These are phyloP conservation scores for Boletus tylopilopsis DNA, from an alignment of 768 basidiomycete species.

Conservation along the genomic window DNA sequence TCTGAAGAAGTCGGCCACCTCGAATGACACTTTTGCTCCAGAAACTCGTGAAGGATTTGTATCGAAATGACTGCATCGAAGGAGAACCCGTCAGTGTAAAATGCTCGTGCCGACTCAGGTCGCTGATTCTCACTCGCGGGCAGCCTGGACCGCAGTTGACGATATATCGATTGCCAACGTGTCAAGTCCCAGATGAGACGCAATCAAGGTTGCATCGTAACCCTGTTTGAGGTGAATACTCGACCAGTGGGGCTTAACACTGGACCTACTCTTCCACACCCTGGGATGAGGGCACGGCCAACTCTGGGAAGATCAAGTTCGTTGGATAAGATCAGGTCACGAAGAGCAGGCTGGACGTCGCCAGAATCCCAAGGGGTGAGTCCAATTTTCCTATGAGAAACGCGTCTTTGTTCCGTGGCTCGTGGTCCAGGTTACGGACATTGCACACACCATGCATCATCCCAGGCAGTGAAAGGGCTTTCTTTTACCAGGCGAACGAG, in stretches of 20 bases:
- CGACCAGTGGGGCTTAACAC: background rate
- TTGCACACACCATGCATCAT: slow-evolving; percentile 18
- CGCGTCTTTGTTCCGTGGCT: background rate
- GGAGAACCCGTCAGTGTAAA: background rate
- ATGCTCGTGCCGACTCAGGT: background rate
- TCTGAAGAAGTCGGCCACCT: slow-evolving; percentile 18
- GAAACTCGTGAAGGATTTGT: background rate
- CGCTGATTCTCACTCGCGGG: slow-evolving; percentile 16
- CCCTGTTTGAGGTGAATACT: slow-evolving; percentile 10
- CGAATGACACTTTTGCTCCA: slow-evolving; percentile 12
- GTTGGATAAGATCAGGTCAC: slow-evolving; percentile 45
- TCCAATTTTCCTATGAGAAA: slow-evolving; percentile 37
- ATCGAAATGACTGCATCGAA: slow-evolving; percentile 5
- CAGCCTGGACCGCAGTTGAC: slow-evolving; percentile 12
- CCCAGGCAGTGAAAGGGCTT: slow-evolving; percentile 15
- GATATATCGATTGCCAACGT: slow-evolving; percentile 19
- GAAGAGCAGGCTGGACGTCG: slow-evolving; percentile 50
- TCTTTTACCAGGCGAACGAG: slow-evolving; percentile 12
- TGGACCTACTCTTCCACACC: slow-evolving; percentile 47
- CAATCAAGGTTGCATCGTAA: slow-evolving; percentile 17
- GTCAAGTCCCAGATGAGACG: slow-evolving; percentile 17
- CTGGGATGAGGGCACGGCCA: slow-evolving; percentile 49
- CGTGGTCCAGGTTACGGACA: background rate
- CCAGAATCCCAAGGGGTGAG: slow-evolving; percentile 66
- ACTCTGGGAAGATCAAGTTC: slow-evolving; percentile 40